Evolutionary conservation across 225 moss, liverwort and hornwort genomes (phyloP), one percentile per base, ranked within the genome.

Genomic region (Asterella californica): DNA sequence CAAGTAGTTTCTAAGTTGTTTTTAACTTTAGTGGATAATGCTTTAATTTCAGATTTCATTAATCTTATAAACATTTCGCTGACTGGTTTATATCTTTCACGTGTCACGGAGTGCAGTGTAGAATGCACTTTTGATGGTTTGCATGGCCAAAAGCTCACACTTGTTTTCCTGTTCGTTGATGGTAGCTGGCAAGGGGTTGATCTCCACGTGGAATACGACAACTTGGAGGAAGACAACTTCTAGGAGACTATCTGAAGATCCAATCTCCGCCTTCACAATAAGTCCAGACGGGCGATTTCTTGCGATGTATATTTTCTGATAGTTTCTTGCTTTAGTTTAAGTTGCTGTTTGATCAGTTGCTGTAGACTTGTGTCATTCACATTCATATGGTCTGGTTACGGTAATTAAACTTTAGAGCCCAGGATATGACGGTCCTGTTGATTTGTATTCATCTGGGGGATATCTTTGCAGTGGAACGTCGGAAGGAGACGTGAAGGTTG

Each of bases 181-280:
- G 81, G 74, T 55, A 87, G 87, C 49, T 42, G 85, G 91, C 9
- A 89, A 81, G 76, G 92, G 93, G 27, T 81, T 88, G 79, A 82
- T 96, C 50, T 86, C 90, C 48, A 78, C 76, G 15, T 94, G 91
- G 90, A 90, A 92, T 75, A 85, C 88, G 34, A 84, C 80, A 36
- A 85, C 64, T 53, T 96, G 96, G 96, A 88, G 85, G 85, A 84
- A 82, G 57, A 72, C 87, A 65, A 80, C 71, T 29, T 83, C 88
- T 9, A 86, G 87, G 76, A 92, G 92, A 75, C 49, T 94, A 53
- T 87, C 84, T 82, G 87, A 92, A 32, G 81, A 83, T 60, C 86
- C 93, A 76, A 92, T 93, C 72, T 93, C 95, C 30, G 90, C 92
- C 25, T 92, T 96, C 80, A 85, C 84, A 53, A 86, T 88, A 53